These are phyloP conservation scores for Neospermospora avenae DNA, from an alignment of 2,329 filamentous ascomycete genomes.

Conservation along the genomic window DNA sequence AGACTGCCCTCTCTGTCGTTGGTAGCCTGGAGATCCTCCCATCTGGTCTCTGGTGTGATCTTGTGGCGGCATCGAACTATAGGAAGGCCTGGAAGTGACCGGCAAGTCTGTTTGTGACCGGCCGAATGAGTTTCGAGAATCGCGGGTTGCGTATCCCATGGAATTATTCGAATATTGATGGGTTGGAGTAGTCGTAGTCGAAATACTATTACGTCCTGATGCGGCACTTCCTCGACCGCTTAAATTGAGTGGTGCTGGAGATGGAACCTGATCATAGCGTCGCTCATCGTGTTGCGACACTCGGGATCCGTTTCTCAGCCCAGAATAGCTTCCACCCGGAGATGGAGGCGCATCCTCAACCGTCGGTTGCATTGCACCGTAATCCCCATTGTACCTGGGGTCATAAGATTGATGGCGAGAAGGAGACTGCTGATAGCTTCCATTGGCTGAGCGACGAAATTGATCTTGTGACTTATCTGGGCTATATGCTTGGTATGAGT, in stretches of 20 bases:
- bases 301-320: constrained; percentile 22
- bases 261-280: constrained; percentile 31
- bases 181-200: constrained; percentile 18
- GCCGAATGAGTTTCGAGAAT: constrained; percentile 27
- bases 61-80: constrained; percentile 24
- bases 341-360: constrained; percentile 42
- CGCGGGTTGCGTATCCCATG: constrained; percentile 26
- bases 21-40: neutral
- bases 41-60: constrained; percentile 8
- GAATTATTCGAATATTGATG: constrained; percentile 30
- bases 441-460: constrained; percentile 23
- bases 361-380: constrained; percentile 45
- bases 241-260: constrained; percentile 33
- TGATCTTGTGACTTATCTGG: constrained; percentile 27
- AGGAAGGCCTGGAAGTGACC: constrained; percentile 29
- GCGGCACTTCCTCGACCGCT: constrained; percentile 27
- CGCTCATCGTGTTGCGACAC: constrained; percentile 23
- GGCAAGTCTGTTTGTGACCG: constrained; percentile 23
- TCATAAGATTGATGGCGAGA: constrained; percentile 36
- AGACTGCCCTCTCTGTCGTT: constrained; percentile 4
- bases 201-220: constrained; percentile 27
- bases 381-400: constrained; percentile 37
- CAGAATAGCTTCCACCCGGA: constrained; percentile 23
- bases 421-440: constrained; percentile 30
- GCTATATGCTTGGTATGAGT: constrained; percentile 32